Conservation (phyloP, 1,139 yeast species). For the Pichia norvegensis region DNA sequence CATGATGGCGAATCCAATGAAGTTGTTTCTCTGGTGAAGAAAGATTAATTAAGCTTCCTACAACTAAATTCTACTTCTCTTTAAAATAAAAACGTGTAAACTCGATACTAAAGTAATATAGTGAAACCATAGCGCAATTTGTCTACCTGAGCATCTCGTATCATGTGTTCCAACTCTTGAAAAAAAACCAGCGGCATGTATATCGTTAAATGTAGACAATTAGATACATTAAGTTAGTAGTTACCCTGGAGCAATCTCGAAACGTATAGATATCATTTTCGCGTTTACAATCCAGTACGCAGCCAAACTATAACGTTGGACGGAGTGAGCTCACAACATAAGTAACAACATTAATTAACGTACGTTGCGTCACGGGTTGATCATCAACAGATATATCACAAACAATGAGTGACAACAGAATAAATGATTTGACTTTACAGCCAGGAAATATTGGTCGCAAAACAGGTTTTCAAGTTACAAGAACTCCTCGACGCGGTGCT, state of each 20-base stretch:
- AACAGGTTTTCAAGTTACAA: slow-evolving; percentile 27
- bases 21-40: slow-evolving; percentile 14
- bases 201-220: too few species aligned
- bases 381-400: not conserved
- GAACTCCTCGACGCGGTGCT: slow-evolving; percentile 49
- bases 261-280: too few species aligned
- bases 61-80: not conserved
- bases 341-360: too few species aligned
- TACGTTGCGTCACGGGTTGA: not conserved
- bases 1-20: slow-evolving; percentile 49
- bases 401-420: slow-evolving; percentile 9
- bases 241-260: too few species aligned
- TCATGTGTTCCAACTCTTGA: too few species aligned
- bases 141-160: too few species aligned
- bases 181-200: too few species aligned
- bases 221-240: too few species aligned
- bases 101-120: not conserved
- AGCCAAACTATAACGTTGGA: too few species aligned
- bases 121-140: not conserved
- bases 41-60: not conserved
- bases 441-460: slow-evolving; percentile 26
- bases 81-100: not conserved
- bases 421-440: slow-evolving; percentile 19
- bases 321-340: too few species aligned
- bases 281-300: too few species aligned